phyloP scores from a whole-genome alignment of 495 filamentous ascomycete genomes.

The Hypoxylon perforatum region DNA sequence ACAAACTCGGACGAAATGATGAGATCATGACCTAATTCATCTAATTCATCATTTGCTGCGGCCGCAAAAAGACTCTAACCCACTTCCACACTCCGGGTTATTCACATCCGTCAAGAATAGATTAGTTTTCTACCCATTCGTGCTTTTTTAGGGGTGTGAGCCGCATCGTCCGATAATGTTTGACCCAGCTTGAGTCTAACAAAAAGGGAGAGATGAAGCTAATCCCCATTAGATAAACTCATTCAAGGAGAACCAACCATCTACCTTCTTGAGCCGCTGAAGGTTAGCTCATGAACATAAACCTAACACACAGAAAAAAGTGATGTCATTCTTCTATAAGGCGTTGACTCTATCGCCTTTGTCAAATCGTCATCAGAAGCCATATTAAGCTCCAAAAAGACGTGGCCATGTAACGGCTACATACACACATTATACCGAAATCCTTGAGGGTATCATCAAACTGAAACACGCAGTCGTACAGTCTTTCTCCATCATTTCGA shows the following conservation, averaged over 20 bases:
- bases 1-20: conserved; percentile 8
- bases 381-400: too few species aligned
- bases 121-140: not conserved
- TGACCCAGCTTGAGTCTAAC: not conserved
- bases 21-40: conserved; percentile 28
- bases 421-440: not conserved
- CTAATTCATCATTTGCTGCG: conserved; percentile 25
- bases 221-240: not conserved
- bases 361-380: not conserved
- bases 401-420: not conserved
- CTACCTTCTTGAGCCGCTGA: not conserved
- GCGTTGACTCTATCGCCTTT: not conserved
- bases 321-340: conserved; percentile 7
- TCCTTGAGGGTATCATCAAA: conserved; percentile 19
- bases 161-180: not conserved
- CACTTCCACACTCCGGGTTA: conserved; percentile 19
- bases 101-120: conserved; percentile 3
- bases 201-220: not conserved
- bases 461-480: not conserved
- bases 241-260: too few species aligned
- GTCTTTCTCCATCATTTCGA: conserved; percentile 18
- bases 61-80: conserved; percentile 12
- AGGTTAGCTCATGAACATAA: not conserved
- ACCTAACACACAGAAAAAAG: too few species aligned
- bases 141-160: not conserved